Base-by-base conservation (phyloP, 129 eudicot genomes). In the Heracleum sosnowskyi region DNA sequence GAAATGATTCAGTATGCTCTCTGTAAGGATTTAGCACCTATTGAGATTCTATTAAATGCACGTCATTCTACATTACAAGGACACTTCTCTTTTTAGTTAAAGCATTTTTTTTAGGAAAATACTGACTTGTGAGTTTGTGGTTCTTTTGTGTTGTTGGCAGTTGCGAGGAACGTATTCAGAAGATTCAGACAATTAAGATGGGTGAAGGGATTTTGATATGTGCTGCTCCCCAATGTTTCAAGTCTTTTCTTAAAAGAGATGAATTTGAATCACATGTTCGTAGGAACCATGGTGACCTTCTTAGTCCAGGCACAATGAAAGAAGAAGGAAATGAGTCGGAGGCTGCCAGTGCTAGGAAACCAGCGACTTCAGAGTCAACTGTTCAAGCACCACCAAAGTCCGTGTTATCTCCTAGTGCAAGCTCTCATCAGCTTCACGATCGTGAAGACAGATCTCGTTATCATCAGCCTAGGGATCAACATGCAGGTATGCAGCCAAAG, bases 131-230 rank as follows among this genome's bases (percentile, higher is more conserved):
- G 36, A 36, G 5, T 69, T 34, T 16, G 11, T 69, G 24, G 12
- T 35, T 69, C 74, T 69, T 36, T 16, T 44, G 3, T 74, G 77
- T 71, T 71, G 40, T 44, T 31, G 24, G 77, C 89, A 96, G 99
- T 77, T 96, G 99, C 77, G 97, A 92, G 78, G 97, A 92, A 55
- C 97, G 99, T 35, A 88, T 96, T 49, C 99, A 96, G 83, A 96
- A 92, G 88, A 96, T 96, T 73, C 99, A 96, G 73, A 96, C 97
- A n/a, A 92, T 96, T 77, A 96, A 96, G 85, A 79, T 90, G 93
- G 85, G 85, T 92, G 99, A 96, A 85, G 97, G 97, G 39, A 87
- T 96, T 66, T 90, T 84, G 63, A 60, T 96, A 69, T 96, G 99
- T 76, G 99, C 97, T 46, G 99, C 97, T 39, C 97, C 99, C 51